Percentiles rank a stretch among this genome's conserved stretches.
Evolutionary conservation across 2,329 filamentous ascomycete species (phyloP).

Genomic region (Didymella arachidicola): DNA sequence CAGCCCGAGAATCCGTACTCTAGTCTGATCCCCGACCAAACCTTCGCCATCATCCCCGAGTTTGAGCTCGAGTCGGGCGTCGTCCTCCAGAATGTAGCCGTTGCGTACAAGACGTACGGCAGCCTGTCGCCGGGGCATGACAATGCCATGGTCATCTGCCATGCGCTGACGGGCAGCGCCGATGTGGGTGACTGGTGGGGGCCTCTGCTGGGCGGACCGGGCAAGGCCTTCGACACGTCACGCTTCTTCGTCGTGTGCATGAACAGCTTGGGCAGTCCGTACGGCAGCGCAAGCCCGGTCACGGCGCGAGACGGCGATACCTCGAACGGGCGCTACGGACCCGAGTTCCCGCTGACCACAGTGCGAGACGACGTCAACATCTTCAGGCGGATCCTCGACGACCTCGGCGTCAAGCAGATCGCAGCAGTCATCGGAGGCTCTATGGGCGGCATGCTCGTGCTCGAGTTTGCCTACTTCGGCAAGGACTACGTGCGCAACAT

Average conservation of each 20-base stretch:
- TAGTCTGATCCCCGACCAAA: conserved; percentile 84
- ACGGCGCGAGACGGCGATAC: conserved; percentile 85
- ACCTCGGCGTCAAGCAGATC: conserved; percentile 79
- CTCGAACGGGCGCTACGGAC: conserved; percentile 80
- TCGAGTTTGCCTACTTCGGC: conserved; percentile 92
- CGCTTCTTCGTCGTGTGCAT: conserved; percentile 87
- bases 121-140: conserved; percentile 63
- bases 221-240: conserved; percentile 80
- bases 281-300: conserved; percentile 86
- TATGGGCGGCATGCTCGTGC: conserved; percentile 88
- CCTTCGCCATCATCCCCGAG: conserved; percentile 83
- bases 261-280: conserved; percentile 85
- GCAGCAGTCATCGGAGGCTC: conserved; percentile 83
- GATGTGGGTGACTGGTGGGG: conserved; percentile 92
- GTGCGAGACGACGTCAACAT: conserved; percentile 93
- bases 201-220: conserved; percentile 77
- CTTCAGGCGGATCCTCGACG: conserved; percentile 81
- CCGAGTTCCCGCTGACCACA: conserved; percentile 94
- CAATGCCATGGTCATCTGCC: conserved; percentile 76
- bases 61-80: conserved; percentile 95
- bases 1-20: conserved; percentile 95
- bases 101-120: conserved; percentile 71
- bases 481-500: conserved; percentile 82
- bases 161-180: conserved; percentile 84
- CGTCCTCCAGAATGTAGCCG: conserved; percentile 75